Evolutionary conservation across 2,329 filamentous ascomycete species (phyloP).

Genomic region (Aspergillus tubingensis): DNA sequence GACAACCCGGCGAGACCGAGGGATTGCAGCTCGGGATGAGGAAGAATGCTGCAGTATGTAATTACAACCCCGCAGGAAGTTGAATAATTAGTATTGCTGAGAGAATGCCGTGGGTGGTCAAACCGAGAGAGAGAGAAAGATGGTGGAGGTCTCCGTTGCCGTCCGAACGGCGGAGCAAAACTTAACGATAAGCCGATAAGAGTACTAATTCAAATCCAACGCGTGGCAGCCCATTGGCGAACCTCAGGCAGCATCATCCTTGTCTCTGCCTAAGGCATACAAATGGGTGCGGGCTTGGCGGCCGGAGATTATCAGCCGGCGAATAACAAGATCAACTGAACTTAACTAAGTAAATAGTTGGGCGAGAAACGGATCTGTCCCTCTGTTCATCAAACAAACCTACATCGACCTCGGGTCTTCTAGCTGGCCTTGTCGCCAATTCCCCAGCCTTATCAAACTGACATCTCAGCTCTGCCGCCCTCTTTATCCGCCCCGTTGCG

Average conservation of each 20-base stretch:
- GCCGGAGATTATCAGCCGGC: constrained; percentile 3
- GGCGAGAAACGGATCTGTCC: not conserved
- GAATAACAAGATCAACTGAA: not conserved
- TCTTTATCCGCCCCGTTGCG: not conserved
- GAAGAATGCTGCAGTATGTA: not conserved
- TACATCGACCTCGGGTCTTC: not conserved
- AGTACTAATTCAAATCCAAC: not conserved
- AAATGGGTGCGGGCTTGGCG: not conserved
- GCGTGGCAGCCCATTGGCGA: too few species aligned
- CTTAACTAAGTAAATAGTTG: not conserved
- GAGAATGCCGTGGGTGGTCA: not conserved
- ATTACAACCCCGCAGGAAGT: not conserved
- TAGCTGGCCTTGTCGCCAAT: not conserved
- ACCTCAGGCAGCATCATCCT: not conserved
- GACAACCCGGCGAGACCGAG: not conserved
- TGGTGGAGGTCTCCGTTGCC: too few species aligned
- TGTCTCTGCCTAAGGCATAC: not conserved
- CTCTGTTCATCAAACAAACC: not conserved
- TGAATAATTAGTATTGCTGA: not conserved
- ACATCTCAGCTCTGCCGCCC: too few species aligned
- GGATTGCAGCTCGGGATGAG: not conserved
- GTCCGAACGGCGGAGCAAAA: not conserved
- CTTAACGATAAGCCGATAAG: constrained; percentile 6
- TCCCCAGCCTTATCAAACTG: not conserved
- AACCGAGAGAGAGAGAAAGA: not conserved